Base-by-base conservation (phyloP, 805 yeast genomes). In the Sungouiozyma intestinalis region DNA sequence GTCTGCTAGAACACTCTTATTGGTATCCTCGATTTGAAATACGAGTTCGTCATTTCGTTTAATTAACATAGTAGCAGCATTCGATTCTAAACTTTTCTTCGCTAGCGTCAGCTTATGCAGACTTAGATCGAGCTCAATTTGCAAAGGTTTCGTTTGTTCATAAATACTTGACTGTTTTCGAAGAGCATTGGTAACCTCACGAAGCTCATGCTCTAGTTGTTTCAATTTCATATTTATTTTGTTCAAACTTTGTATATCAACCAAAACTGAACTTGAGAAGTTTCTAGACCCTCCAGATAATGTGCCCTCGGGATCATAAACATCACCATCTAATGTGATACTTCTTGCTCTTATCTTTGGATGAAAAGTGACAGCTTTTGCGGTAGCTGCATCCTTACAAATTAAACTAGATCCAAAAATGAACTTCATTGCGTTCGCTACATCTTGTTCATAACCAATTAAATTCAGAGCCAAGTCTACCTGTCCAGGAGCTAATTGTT, bases 271-370 rank as follows among this genome's bases (percentile, higher is more conserved):
- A 1, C 76, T 70, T 14, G 74, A 65, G 39, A 68, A 67, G 48
- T 71, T 77, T 50, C 90, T 72, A 16, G 94, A 79, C n/a, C 97
- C 97, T 38, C 99, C 99, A 1, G 96, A 84, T 20, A 92, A 67
- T 6, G 95, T 85, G 14, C 99, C 99, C 50, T 82, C 86, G 0
- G 98, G 98, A 57, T 92, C 98, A 63, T 88, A 92, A 9, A 81
- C 74, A 60, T 92, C 98, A 40, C 98, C 99, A 41, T 87, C 88
- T 29, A 84, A 60, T 0, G 99, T 92, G 14, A 94, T 86, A 24
- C 94, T 80, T 53, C 87, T 78, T 0, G 88, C 71, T 48, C 85
- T 72, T 14, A 90, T 78, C 42, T 76, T 73, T 0, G 90, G 92
- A 58, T 88, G 79, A 58, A 87, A 86, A 0, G 97, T 85, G n/a